These are phyloP conservation scores for Gastrodia elata DNA, from an alignment of 106 monocot genomes.

Conservation along the genomic window DNA sequence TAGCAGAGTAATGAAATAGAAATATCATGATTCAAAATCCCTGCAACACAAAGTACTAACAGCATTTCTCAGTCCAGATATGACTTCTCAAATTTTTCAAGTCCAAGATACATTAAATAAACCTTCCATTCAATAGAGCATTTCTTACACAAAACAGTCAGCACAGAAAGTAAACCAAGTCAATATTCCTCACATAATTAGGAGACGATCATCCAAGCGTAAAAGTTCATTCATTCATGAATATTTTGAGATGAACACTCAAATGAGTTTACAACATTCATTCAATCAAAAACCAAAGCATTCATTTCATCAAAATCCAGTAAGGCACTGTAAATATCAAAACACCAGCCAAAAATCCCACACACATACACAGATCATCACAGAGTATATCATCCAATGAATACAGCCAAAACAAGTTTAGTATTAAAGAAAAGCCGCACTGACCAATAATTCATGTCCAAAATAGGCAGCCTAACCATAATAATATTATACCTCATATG, in stretches of 20 bases:
- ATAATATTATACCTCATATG: neutral
- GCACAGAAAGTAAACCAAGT: neutral
- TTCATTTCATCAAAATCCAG: neutral
- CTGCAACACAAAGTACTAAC: neutral
- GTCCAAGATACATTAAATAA: neutral
- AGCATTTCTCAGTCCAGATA: neutral
- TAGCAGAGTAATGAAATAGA: neutral
- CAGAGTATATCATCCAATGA: neutral
- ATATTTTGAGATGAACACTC: neutral
- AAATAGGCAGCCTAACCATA: neutral
- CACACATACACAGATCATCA: neutral
- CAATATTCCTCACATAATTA: neutral
- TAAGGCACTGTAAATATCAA: neutral
- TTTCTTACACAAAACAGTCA: neutral
- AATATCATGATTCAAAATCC: neutral
- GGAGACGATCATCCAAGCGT: neutral
- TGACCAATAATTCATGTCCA: neutral
- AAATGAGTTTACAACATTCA: neutral
- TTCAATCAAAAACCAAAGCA: neutral
- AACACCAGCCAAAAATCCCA: neutral
- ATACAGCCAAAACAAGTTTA: neutral
- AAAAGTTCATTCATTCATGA: neutral
- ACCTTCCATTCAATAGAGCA: neutral
- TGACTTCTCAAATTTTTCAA: neutral
- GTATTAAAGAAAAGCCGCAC: neutral